phyloP scores from a whole-genome alignment of 2,329 filamentous ascomycete genomes.

The Colletotrichum cereale region DNA sequence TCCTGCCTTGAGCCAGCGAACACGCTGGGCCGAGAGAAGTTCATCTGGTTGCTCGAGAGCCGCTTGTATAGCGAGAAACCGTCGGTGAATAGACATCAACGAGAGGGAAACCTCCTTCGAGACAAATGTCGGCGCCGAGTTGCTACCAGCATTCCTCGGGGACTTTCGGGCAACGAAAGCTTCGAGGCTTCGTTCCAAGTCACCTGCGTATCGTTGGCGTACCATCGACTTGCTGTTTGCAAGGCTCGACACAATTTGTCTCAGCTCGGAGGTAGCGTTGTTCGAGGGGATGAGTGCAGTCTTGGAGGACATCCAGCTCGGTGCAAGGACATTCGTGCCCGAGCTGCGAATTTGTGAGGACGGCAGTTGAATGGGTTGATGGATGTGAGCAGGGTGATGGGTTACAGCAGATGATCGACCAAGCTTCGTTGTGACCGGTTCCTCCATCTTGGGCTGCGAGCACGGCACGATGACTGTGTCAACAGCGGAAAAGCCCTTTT shows the following conservation, averaged over 20 bases:
- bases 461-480: neutral
- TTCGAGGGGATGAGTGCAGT: slow-evolving; percentile 19
- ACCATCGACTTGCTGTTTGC: slow-evolving; percentile 48
- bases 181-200: slow-evolving; percentile 45
- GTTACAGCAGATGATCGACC: neutral
- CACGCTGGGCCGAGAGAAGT: slow-evolving; percentile 37
- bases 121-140: neutral
- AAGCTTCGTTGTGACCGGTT: neutral
- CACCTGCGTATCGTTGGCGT: slow-evolving; percentile 52
- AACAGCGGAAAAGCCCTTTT: slow-evolving; percentile 32
- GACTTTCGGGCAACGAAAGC: slow-evolving; percentile 43
- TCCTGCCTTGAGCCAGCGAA: slow-evolving; percentile 56
- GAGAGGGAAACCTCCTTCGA: slow-evolving; percentile 8
- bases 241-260: slow-evolving; percentile 49
- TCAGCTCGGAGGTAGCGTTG: slow-evolving; percentile 40
- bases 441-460: too few relatives aligned
- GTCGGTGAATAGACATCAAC: slow-evolving; percentile 10
- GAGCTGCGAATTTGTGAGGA: neutral
- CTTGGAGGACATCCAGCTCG: slow-evolving; percentile 36
- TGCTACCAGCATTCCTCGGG: slow-evolving; percentile 2
- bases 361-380: slow-evolving; percentile 13
- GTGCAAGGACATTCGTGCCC: slow-evolving; percentile 32
- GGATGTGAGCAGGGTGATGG: slow-evolving; percentile 31
- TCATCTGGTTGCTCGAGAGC: slow-evolving; percentile 12
- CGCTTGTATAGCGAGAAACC: slow-evolving; percentile 3